These are phyloP conservation scores for Corchorus capsularis DNA, from an alignment of 345 rosid species.

Conservation along the genomic window DNA sequence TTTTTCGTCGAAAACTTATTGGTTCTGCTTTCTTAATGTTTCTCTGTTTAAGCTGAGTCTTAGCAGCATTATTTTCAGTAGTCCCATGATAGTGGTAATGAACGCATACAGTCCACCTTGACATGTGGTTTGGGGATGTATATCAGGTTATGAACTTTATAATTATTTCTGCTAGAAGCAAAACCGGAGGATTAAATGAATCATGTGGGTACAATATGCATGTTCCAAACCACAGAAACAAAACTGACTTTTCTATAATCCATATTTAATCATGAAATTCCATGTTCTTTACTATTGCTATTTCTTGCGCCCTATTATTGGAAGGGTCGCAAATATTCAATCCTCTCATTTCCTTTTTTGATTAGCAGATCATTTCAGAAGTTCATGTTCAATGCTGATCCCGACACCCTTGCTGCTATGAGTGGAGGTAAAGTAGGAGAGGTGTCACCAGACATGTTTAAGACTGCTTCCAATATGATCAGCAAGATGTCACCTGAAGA, in stretches of 20 bases:
- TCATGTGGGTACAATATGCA: neutral
- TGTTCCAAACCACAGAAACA: neutral
- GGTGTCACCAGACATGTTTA: slow-evolving; percentile 80
- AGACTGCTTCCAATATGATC: slow-evolving; percentile 81
- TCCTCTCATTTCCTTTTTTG: slow-evolving; percentile 20
- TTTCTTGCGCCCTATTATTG: neutral
- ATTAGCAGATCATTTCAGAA: slow-evolving; percentile 69
- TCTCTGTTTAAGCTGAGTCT: neutral
- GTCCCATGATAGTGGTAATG: neutral
- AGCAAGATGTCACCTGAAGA: slow-evolving; percentile 89
- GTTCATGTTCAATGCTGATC: slow-evolving; percentile 75
- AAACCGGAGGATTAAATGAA: neutral
- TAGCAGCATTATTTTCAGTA: neutral
- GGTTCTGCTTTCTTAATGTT: neutral
- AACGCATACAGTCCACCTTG: neutral
- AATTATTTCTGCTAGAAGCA: neutral
- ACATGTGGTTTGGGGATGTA: neutral
- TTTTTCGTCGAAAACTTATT: neutral
- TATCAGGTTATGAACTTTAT: neutral
- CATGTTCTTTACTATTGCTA: neutral
- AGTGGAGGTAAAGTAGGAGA: slow-evolving; percentile 78
- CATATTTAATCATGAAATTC: neutral
- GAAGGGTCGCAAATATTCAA: neutral
- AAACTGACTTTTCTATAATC: neutral
- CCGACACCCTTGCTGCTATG: slow-evolving; percentile 63